These are phyloP conservation scores for Hortiboletus campestris DNA, from an alignment of 768 basidiomycete genomes.

Conservation along the genomic window DNA sequence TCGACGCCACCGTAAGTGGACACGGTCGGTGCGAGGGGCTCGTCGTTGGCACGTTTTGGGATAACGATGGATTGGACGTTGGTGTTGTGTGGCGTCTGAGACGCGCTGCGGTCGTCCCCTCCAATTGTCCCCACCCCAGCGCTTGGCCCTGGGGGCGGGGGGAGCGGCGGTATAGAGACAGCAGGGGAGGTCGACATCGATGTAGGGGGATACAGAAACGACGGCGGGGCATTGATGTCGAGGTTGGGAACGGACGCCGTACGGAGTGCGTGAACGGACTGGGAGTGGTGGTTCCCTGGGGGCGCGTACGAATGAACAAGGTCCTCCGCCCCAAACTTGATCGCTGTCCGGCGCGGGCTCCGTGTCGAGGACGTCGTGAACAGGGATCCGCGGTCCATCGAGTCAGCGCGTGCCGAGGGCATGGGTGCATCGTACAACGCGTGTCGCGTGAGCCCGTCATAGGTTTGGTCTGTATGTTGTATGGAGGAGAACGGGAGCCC, in stretches of 20 bases:
- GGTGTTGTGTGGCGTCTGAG: slow-evolving; percentile 22
- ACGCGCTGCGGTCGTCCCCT: slow-evolving; percentile 1
- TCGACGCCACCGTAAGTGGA: slow-evolving; percentile 7
- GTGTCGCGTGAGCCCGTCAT: slow-evolving; percentile 64
- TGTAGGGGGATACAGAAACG: slow-evolving; percentile 28
- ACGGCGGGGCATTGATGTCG: slow-evolving; percentile 8
- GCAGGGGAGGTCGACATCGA: not conserved
- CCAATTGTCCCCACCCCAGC: not conserved
- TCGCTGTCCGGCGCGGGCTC: slow-evolving; percentile 46
- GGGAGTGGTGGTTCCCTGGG: slow-evolving; percentile 47
- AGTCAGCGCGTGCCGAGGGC: slow-evolving; percentile 39
- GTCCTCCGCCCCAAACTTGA: slow-evolving; percentile 78
- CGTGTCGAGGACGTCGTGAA: slow-evolving; percentile 26
- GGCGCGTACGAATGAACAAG: slow-evolving; percentile 72
- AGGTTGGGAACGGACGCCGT: slow-evolving; percentile 17
- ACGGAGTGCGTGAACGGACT: slow-evolving; percentile 39
- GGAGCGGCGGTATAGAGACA: slow-evolving; percentile 9
- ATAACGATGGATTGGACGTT: slow-evolving; percentile 22
- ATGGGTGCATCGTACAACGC: slow-evolving; percentile 90
- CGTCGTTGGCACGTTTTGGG: slow-evolving; percentile 28
- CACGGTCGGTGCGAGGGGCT: slow-evolving; percentile 28
- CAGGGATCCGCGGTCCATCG: slow-evolving; percentile 39
- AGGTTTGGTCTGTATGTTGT: slow-evolving; percentile 35
- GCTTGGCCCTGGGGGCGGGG: slow-evolving; percentile 11
- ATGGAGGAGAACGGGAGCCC: slow-evolving; percentile 21